Conservation (phyloP, 768 basidiomycete genomes). For the Suillus cothurnatus region DNA sequence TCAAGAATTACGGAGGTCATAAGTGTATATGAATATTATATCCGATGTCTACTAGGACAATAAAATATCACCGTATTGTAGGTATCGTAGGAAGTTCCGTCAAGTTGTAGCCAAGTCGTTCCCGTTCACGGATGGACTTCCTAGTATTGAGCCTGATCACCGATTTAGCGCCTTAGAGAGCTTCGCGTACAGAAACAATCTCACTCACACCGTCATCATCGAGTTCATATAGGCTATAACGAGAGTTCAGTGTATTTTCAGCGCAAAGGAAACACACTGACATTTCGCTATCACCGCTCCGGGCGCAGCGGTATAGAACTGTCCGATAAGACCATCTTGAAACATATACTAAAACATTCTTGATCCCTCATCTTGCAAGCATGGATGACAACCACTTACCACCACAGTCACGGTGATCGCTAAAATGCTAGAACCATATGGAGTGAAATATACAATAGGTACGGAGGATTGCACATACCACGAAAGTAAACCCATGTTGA, state of each 20-base stretch:
- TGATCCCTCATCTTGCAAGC: neutral
- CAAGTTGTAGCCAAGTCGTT: neutral
- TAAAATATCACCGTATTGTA: slow-evolving; percentile 12
- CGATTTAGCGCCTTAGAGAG: neutral
- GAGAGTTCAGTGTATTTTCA: neutral
- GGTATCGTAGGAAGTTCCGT: slow-evolving; percentile 25
- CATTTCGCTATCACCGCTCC: slow-evolving; percentile 19
- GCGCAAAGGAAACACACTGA: slow-evolving; percentile 6
- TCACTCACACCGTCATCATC: slow-evolving; percentile 25
- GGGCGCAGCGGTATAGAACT: slow-evolving; percentile 16
- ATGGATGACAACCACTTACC: slow-evolving; percentile 11
- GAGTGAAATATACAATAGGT: neutral
- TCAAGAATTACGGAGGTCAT: neutral
- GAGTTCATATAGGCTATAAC: slow-evolving; percentile 25
- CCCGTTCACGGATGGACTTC: slow-evolving; percentile 20
- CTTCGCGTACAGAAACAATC: neutral
- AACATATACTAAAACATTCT: slow-evolving; percentile 16
- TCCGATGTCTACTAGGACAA: neutral
- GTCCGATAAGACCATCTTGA: slow-evolving; percentile 7
- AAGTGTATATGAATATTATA: neutral
- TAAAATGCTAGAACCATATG: slow-evolving; percentile 11
- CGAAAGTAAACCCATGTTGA: slow-evolving; percentile 23
- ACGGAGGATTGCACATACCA: slow-evolving; percentile 14
- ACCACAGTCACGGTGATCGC: slow-evolving; percentile 9
- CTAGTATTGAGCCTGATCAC: slow-evolving; percentile 11